Conservation (phyloP, 2,329 filamentous ascomycete genomes). For the Coniochaeta sp. region DNA sequence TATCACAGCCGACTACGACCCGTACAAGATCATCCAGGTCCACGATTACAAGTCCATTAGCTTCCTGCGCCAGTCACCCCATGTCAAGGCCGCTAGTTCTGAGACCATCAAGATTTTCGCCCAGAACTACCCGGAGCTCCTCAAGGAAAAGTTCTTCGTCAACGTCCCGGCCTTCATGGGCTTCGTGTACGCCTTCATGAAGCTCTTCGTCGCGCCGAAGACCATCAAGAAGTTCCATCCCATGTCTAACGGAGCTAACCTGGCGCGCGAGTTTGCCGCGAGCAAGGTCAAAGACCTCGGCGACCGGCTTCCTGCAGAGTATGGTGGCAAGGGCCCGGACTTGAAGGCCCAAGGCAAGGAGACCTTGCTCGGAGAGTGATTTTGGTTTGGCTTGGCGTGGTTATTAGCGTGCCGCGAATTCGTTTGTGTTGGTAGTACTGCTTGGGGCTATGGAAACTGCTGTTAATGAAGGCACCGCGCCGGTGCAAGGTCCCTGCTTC, state of each 20-base stretch:
- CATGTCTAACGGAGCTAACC: constrained; percentile 62
- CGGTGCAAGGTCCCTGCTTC: neutral
- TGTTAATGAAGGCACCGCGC: neutral
- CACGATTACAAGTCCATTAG: constrained; percentile 88
- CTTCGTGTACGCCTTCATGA: constrained; percentile 71
- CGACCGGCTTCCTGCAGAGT: constrained; percentile 61
- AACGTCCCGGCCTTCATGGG: constrained; percentile 90
- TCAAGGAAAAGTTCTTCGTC: constrained; percentile 89
- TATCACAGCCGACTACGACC: constrained; percentile 70
- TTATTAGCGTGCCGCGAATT: neutral
- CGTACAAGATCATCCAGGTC: constrained; percentile 85
- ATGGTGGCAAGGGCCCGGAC: constrained; percentile 62
- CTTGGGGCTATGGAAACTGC: neutral
- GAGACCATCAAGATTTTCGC: constrained; percentile 78
- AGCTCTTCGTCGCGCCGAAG: constrained; percentile 64
- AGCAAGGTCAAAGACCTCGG: constrained; percentile 49
- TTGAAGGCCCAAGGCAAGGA: constrained; percentile 16
- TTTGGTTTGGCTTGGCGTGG: neutral
- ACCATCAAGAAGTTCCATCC: constrained; percentile 76
- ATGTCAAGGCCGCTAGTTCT: constrained; percentile 67
- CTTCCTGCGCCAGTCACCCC: constrained; percentile 74
- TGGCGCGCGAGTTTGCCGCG: constrained; percentile 51
- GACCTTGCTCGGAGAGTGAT: constrained; percentile 5
- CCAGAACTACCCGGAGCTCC: constrained; percentile 79
- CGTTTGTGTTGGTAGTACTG: neutral